A percentile compares a stretch with the other conserved stretches of the same genome.
Evolutionary conservation across 768 basidiomycete genomes (phyloP).

Genomic region (Agaricus subrufescens): DNA sequence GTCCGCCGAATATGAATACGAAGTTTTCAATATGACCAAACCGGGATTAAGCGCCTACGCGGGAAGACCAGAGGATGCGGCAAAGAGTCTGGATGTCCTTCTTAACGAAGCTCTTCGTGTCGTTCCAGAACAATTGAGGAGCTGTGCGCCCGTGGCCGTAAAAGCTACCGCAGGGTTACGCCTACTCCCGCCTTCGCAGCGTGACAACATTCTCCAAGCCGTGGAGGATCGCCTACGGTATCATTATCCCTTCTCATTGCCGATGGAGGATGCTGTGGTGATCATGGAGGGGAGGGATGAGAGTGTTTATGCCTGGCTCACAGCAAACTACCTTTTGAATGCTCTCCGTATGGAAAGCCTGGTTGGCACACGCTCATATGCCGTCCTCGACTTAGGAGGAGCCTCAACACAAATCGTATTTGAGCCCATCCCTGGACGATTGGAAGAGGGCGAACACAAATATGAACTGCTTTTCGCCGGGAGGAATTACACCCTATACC

Average conservation of each 20-base stretch:
- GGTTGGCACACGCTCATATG: slow-evolving; percentile 51
- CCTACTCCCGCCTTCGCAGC: slow-evolving; percentile 57
- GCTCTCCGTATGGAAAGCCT: slow-evolving; percentile 58
- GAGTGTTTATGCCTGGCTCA: slow-evolving; percentile 98
- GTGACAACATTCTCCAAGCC: slow-evolving; percentile 67
- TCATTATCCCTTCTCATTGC: slow-evolving; percentile 62
- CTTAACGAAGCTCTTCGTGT: slow-evolving; percentile 75
- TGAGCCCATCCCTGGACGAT: slow-evolving; percentile 55
- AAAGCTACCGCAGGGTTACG: slow-evolving; percentile 91
- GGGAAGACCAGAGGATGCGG: slow-evolving; percentile 61
- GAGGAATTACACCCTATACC: slow-evolving; percentile 72
- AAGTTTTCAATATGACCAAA: slow-evolving; percentile 79
- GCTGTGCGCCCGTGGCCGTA: slow-evolving; percentile 84
- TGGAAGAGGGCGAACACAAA: slow-evolving; percentile 86
- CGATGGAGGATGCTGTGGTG: slow-evolving; percentile 57
- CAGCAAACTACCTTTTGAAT: slow-evolving; percentile 87
- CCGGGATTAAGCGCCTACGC: slow-evolving; percentile 74
- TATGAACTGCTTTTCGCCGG: slow-evolving; percentile 80
- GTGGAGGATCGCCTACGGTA: slow-evolving; percentile 56
- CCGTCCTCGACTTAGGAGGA: slow-evolving; percentile 94
- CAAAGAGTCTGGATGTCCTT: slow-evolving; percentile 71
- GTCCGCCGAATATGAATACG: slow-evolving; percentile 82
- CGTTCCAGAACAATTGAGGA: slow-evolving; percentile 64
- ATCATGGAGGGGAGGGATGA: slow-evolving; percentile 97
- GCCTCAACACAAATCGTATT: slow-evolving; percentile 98